Conservation (phyloP, 2,329 filamentous ascomycete species). For the Xylariaceae sp. region DNA sequence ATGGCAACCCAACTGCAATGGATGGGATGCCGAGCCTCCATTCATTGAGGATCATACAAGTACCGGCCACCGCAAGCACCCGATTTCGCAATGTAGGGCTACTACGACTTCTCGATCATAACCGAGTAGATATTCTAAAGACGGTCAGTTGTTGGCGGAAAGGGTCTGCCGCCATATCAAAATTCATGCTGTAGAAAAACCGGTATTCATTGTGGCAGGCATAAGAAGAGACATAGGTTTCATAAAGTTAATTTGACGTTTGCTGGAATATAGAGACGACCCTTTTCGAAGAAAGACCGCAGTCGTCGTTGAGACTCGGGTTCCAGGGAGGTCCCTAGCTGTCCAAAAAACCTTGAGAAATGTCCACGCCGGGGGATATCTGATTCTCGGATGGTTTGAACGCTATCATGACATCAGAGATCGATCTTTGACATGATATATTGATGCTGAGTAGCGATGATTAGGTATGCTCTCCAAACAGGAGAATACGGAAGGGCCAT, state of each 20-base stretch:
- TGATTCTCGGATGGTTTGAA: constrained; percentile 4
- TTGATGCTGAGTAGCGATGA: neutral
- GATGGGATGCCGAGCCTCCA: constrained; percentile 5
- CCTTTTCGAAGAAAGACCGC: constrained; percentile 5
- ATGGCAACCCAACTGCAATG: constrained; percentile 5
- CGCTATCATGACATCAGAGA: constrained; percentile 3
- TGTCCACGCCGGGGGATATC: constrained; percentile 1
- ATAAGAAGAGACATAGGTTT: too few species aligned
- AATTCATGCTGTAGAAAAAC: too few species aligned
- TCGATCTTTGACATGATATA: constrained; percentile 1
- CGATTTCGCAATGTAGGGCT: too few species aligned
- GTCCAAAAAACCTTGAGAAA: constrained; percentile 4
- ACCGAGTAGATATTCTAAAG: too few species aligned
- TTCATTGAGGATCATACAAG: constrained; percentile 5
- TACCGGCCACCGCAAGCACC: constrained; percentile 3
- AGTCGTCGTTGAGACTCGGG: constrained; percentile 4
- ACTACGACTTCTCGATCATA: too few species aligned
- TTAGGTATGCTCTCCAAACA: neutral
- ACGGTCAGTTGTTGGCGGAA: too few species aligned
- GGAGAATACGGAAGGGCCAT: neutral
- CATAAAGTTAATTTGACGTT: too few species aligned
- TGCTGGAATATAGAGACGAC: constrained; percentile 5
- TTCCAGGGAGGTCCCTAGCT: constrained; percentile 2
- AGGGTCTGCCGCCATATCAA: too few species aligned
- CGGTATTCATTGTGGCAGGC: too few species aligned